A percentile compares a stretch with the other conserved stretches of the same genome.
These are phyloP conservation scores for Nitzschia sp. DNA, from an alignment of 108 stramenopile species.

Conservation along the genomic window DNA sequence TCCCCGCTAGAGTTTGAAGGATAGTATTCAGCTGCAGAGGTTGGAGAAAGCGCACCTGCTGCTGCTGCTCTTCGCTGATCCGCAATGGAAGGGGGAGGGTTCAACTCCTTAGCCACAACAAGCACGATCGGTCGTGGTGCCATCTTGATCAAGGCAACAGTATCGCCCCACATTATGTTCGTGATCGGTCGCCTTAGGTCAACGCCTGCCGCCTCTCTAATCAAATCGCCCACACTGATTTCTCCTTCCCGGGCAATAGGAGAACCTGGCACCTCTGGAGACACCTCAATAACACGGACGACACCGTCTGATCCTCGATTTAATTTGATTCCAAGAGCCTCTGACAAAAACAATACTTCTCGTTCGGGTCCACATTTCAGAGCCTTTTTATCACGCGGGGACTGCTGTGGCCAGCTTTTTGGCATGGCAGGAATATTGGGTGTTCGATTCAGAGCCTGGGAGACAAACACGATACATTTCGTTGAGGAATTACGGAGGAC, in stretches of 20 bases:
- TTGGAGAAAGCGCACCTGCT: constrained; percentile 32
- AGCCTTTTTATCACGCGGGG: constrained; percentile 33
- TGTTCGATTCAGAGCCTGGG: constrained; percentile 59
- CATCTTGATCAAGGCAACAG: constrained; percentile 87
- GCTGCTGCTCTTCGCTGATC: constrained; percentile 34
- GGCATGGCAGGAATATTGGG: constrained; percentile 77
- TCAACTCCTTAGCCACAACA: constrained; percentile 63
- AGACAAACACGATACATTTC: no score
- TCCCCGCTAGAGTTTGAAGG: constrained; percentile 35
- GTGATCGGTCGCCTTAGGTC: constrained; percentile 85
- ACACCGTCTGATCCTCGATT: constrained; percentile 86
- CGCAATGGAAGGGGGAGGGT: neutral
- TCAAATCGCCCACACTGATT: constrained; percentile 74
- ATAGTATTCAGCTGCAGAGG: constrained; percentile 28
- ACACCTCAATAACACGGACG: constrained; percentile 77
- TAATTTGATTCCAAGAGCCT: constrained; percentile 81
- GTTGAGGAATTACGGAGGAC: constrained; percentile 1
- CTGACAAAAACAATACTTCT: constrained; percentile 65
- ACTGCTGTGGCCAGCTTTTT: constrained; percentile 79
- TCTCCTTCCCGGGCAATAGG: constrained; percentile 69
- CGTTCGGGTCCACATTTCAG: constrained; percentile 67
- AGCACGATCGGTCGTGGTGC: constrained; percentile 75
- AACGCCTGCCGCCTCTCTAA: constrained; percentile 84
- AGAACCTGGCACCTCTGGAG: constrained; percentile 60
- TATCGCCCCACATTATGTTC: constrained; percentile 90